Conservation (phyloP, 73 alveolate species). For the Paramecium octaurelia region DNA sequence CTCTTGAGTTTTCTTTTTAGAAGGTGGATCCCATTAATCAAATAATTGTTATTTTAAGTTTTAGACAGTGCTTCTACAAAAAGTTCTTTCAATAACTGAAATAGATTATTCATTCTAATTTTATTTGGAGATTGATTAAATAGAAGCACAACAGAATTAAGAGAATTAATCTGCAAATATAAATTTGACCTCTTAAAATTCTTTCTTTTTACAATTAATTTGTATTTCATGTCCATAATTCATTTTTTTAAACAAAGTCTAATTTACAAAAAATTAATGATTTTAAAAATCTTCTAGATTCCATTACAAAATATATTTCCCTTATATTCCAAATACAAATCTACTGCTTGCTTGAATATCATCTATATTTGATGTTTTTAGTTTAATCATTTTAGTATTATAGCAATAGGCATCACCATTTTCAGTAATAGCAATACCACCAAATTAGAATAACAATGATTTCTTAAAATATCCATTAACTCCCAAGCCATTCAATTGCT, state of each 20-base stretch:
- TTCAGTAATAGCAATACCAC: background rate
- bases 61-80: background rate
- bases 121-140: background rate
- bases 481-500: background rate
- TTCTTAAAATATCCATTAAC: background rate
- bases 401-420: background rate
- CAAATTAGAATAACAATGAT: background rate
- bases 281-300: background rate
- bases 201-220: background rate
- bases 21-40: background rate
- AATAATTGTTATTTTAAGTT: background rate
- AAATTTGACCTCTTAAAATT: background rate
- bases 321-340: background rate
- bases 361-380: background rate
- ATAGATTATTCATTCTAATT: background rate
- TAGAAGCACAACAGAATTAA: background rate
- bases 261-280: background rate
- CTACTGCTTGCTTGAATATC: background rate
- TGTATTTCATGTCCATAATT: background rate
- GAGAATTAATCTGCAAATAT: background rate
- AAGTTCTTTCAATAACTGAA: background rate
- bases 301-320: background rate
- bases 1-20: background rate
- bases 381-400: background rate
- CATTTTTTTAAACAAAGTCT: background rate